These are phyloP conservation scores for Thielaviopsis punctulata DNA, from an alignment of 2,329 filamentous ascomycete species.

Conservation along the genomic window DNA sequence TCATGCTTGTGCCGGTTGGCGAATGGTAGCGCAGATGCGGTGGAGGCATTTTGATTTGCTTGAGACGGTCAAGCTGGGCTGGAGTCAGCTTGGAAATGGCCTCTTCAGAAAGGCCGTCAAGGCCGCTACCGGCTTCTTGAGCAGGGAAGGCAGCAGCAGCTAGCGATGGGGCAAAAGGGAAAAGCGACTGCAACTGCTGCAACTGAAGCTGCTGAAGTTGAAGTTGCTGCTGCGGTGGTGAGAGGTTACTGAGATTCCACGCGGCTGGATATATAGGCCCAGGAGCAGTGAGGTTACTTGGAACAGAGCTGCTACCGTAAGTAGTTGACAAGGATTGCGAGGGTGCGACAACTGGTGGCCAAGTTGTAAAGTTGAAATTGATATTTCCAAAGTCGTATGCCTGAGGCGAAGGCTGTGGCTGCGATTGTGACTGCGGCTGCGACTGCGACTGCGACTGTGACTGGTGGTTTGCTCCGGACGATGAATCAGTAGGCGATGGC, in stretches of 20 bases:
- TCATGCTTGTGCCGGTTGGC: conserved; percentile 39
- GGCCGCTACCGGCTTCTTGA: conserved; percentile 2
- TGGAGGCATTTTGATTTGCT: conserved; percentile 46
- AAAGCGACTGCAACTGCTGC: conserved; percentile 8
- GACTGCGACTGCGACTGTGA: neutral
- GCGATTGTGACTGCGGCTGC: neutral
- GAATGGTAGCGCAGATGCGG: conserved; percentile 42
- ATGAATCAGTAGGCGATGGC: neutral
- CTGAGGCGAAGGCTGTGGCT: neutral
- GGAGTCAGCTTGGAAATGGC: conserved; percentile 28
- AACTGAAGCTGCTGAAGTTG: conserved; percentile 8
- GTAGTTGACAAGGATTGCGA: conserved; percentile 1
- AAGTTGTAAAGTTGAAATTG: conserved; percentile 6
- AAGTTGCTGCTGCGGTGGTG: conserved; percentile 5
- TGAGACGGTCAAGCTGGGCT: conserved; percentile 41
- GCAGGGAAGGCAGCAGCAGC: conserved; percentile 1
- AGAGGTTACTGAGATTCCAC: conserved; percentile 7
- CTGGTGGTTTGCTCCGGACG: neutral
- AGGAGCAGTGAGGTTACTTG: conserved; percentile 1
- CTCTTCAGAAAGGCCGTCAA: conserved; percentile 7
- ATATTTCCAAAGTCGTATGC: conserved; percentile 4
- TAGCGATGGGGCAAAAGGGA: conserved; percentile 5
- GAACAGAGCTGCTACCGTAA: neutral
- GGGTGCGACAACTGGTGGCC: conserved; percentile 3
- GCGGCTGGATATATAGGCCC: conserved; percentile 2